Percentiles rank a stretch among this genome's conserved stretches.
Evolutionary conservation across 129 eudicot species (phyloP).

Genomic region (Tagetes erecta): DNA sequence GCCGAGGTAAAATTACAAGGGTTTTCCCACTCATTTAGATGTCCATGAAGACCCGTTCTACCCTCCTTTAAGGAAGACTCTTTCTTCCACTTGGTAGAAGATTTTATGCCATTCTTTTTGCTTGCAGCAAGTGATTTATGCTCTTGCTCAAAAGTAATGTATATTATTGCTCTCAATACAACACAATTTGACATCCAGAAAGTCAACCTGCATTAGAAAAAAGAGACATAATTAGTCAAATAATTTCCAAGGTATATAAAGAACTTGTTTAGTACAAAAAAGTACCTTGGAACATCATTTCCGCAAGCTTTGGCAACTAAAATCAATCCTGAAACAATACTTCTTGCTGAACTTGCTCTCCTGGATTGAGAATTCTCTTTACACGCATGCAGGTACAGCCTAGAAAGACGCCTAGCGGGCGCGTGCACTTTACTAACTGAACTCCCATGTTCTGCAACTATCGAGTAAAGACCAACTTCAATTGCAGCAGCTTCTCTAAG

Average conservation of each 20-base stretch:
- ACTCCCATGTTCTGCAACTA: constrained; percentile 96
- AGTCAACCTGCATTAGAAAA: constrained; percentile 58
- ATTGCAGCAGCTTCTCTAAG: constrained; percentile 94
- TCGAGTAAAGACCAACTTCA: constrained; percentile 80
- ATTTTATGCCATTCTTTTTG: constrained; percentile 22
- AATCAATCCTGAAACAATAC: constrained; percentile 79
- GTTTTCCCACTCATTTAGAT: constrained; percentile 57
- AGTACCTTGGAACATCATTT: constrained; percentile 95
- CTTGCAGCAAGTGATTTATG: constrained; percentile 43
- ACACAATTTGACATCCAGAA: constrained; percentile 93
- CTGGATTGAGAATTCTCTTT: constrained; percentile 52
- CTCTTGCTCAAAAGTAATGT: constrained; percentile 60
- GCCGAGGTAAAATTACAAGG: constrained; percentile 53
- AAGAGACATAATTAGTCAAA: not conserved
- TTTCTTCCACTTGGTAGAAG: constrained; percentile 52
- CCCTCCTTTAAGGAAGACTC: constrained; percentile 38
- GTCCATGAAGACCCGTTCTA: constrained; percentile 25
- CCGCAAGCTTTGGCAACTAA: constrained; percentile 97
- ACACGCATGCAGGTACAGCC: constrained; percentile 75
- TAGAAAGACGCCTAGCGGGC: constrained; percentile 94
- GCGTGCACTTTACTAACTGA: constrained; percentile 88
- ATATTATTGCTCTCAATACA: constrained; percentile 69
- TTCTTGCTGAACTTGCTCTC: constrained; percentile 68
- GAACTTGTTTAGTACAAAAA: constrained; percentile 4
- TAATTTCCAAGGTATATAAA: not conserved